Percentiles rank a stretch among this genome's conserved stretches.
These are phyloP conservation scores for Eucalyptus decipiens DNA, from an alignment of 345 rosid genomes.

Conservation along the genomic window DNA sequence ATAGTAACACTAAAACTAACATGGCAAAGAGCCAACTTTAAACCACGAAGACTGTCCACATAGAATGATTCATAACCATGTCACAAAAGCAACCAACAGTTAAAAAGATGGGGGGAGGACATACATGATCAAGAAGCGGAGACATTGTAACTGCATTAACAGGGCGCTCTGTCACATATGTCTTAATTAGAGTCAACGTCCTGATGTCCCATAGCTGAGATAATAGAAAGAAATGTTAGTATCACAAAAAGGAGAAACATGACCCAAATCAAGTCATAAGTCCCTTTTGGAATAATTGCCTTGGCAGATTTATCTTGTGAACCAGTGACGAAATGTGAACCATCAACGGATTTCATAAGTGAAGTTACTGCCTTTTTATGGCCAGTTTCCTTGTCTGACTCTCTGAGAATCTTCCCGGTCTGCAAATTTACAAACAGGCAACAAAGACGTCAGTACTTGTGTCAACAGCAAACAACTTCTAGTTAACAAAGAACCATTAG, in stretches of 20 bases:
- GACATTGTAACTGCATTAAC: constrained; percentile 98
- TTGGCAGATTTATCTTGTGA: constrained; percentile 95
- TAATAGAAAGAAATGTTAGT: neutral
- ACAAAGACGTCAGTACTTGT: neutral
- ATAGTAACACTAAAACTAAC: neutral
- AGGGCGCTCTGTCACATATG: constrained; percentile 76
- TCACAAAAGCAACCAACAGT: neutral
- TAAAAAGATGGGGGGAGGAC: neutral
- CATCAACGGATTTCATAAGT: constrained; percentile 65
- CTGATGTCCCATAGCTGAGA: constrained; percentile 87
- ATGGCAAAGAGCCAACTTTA: neutral
- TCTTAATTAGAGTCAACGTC: constrained; percentile 80
- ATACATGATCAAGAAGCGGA: constrained; percentile 90
- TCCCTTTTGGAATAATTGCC: constrained; percentile 13
- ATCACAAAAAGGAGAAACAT: neutral
- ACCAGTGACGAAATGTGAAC: constrained; percentile 82
- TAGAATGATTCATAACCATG: neutral
- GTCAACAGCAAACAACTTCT: neutral
- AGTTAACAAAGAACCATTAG: neutral
- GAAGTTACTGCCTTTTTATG: constrained; percentile 85
- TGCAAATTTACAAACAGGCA: constrained; percentile 9
- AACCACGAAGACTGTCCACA: neutral
- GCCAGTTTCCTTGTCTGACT: constrained; percentile 62
- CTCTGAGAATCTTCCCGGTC: constrained; percentile 82
- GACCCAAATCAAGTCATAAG: neutral